Evolutionary conservation across 345 rosid genomes (phyloP).

Genomic region (Draba incana): DNA sequence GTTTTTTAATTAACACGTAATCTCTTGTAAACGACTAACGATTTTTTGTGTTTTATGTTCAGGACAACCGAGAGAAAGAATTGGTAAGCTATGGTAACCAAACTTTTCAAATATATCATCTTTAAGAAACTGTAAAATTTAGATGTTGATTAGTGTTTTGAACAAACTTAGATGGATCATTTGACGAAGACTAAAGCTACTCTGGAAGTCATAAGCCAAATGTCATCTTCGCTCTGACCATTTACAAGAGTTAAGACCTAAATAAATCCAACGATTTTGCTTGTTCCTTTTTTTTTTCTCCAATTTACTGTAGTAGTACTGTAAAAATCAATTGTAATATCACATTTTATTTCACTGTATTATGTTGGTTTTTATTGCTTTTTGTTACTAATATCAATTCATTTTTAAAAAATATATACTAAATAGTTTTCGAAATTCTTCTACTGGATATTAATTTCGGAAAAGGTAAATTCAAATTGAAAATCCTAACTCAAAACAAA

Average conservation of each 20-base stretch:
- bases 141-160: neutral
- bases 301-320: neutral
- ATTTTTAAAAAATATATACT: neutral
- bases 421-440: neutral
- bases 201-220: constrained; percentile 43
- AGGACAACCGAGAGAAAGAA: constrained; percentile 47
- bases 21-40: constrained; percentile 9
- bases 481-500: neutral
- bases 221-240: constrained; percentile 44
- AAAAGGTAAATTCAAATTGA: constrained; percentile 25
- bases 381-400: neutral
- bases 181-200: constrained; percentile 47
- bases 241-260: neutral
- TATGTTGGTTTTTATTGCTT: constrained; percentile 15
- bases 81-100: constrained; percentile 39
- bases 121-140: neutral
- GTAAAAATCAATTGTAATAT: constrained; percentile 30
- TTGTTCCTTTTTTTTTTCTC: neutral
- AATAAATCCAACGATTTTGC: constrained; percentile 25
- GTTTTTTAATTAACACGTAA: constrained; percentile 19
- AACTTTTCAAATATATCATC: neutral
- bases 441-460: neutral
- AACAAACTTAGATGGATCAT: constrained; percentile 42
- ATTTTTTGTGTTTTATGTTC: constrained; percentile 11
- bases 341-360: constrained; percentile 3